Percentiles rank a stretch among this genome's conserved stretches.
These are phyloP conservation scores for Raphanus raphanistrum DNA, from an alignment of 345 rosid species.

Conservation along the genomic window DNA sequence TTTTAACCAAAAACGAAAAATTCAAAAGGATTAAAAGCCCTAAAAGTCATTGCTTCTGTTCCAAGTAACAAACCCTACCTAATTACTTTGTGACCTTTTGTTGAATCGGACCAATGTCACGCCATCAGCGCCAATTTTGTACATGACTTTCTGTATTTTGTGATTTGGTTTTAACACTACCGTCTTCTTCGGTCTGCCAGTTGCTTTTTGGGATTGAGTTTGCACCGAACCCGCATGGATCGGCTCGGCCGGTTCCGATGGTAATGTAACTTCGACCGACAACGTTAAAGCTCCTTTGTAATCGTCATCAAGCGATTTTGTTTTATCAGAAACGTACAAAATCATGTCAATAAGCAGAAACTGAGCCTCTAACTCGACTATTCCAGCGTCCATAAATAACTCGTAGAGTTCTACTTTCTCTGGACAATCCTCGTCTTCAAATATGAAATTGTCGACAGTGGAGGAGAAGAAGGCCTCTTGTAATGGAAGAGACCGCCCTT, in stretches of 20 bases:
- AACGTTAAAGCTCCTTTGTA: constrained; percentile 30
- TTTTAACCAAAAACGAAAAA: neutral
- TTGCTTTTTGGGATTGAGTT: neutral
- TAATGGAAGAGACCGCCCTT: neutral
- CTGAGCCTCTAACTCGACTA: neutral
- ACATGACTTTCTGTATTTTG: neutral
- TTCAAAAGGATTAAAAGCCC: neutral
- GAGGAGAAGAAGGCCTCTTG: constrained; percentile 2
- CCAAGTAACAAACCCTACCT: constrained; percentile 2
- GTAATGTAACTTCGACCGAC: constrained; percentile 12
- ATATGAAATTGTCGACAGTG: constrained; percentile 7
- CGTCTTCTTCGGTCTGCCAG: neutral
- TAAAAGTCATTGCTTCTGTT: neutral
- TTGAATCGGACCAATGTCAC: neutral
- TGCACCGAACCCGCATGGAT: constrained; percentile 2
- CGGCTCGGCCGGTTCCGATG: neutral
- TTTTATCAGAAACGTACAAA: neutral
- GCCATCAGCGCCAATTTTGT: constrained; percentile 4
- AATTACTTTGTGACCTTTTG: neutral
- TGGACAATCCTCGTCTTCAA: constrained; percentile 18
- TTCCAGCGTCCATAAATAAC: constrained; percentile 1
- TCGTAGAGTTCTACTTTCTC: constrained; percentile 25
- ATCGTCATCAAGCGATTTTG: neutral
- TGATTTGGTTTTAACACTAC: neutral
- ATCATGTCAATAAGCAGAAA: constrained; percentile 1